Base-by-base conservation (phyloP, 148 eudicot species). In the Silene uniflora region DNA sequence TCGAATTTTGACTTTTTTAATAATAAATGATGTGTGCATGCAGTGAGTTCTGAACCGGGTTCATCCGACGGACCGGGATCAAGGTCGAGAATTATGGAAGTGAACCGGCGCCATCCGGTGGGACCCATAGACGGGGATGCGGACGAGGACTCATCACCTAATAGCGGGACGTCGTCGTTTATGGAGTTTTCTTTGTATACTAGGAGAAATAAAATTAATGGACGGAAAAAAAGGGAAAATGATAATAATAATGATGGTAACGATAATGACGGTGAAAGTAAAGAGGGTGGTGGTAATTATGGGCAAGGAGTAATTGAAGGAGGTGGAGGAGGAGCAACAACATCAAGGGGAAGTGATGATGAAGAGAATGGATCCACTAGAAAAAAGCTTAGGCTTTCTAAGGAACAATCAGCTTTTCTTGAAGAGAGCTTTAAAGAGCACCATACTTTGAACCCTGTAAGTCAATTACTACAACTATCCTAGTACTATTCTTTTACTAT, bases 351-450 rank as follows among this genome's bases (percentile, higher is more conserved):
- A 17, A 85, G 90, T 75, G 88, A 86, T 84, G 91, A 91, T 55
- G 93, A 91, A 5, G 89, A 86, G 29, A 83, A 84, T 69, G 88
- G 87, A 5, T 69, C 78, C 52, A 69, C 83, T 11, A 78, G 92
- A 76, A 91, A 89, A 78, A 91, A 91, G 72, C 91, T 89, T 54
- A 82, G 93, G 68, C 90, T 89, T 56, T 87, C 91, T 25, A 91
- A 89, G 74, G 86, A 89, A 58, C 97, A 92, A 74, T 92, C 93
- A 6, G 91, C 91, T 82, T 88, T 89, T 81, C 97, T 92, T 78
- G 97, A 92, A 72, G 91, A 88, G 46, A 89, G 91, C 76, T 92
- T 89, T 81, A 88, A 87, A 76, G 88, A 90, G 73, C 93, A 91
- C 77, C 81, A 81, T 79, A 88, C 93, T 35, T 91, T 92, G 76